Percentiles rank a stretch among this genome's conserved stretches.
These are phyloP conservation scores for Eucalyptus dawsonii DNA, from an alignment of 345 rosid genomes.

Conservation along the genomic window DNA sequence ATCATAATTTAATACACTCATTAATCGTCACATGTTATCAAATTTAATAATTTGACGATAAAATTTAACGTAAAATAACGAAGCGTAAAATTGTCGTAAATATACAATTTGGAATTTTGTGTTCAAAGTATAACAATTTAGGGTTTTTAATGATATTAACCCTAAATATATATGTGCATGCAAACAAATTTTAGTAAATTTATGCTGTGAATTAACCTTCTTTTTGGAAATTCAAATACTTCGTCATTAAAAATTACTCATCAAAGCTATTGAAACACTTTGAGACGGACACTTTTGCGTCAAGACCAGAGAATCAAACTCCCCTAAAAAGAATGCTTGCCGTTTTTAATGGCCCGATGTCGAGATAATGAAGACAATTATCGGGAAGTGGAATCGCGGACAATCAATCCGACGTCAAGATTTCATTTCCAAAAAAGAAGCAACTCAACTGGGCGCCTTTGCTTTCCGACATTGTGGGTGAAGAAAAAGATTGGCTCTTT, in stretches of 20 bases:
- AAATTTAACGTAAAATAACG: too few species aligned
- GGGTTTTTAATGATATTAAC: accelerated
- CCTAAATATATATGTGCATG: too few species aligned
- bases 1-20: accelerated
- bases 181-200: background rate
- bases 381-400: accelerated
- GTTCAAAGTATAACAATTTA: accelerated
- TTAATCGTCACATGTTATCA: accelerated
- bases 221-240: background rate
- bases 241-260: too few species aligned
- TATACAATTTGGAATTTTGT: too few species aligned
- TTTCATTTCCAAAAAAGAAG: too few species aligned
- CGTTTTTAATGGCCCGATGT: background rate
- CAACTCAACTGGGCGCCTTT: background rate
- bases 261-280: accelerated
- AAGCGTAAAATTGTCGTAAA: accelerated
- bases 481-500: background rate
- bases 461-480: background rate
- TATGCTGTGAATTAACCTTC: background rate
- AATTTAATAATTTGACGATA: accelerated
- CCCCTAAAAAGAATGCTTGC: too few species aligned
- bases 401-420: background rate
- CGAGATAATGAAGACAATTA: background rate
- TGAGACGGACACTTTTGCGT: accelerated
- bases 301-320: too few species aligned